Percentiles rank a stretch among this genome's conserved stretches.
These are phyloP conservation scores for Thalia dealbata DNA, from an alignment of 176 grass and related monocot genomes.

Conservation along the genomic window DNA sequence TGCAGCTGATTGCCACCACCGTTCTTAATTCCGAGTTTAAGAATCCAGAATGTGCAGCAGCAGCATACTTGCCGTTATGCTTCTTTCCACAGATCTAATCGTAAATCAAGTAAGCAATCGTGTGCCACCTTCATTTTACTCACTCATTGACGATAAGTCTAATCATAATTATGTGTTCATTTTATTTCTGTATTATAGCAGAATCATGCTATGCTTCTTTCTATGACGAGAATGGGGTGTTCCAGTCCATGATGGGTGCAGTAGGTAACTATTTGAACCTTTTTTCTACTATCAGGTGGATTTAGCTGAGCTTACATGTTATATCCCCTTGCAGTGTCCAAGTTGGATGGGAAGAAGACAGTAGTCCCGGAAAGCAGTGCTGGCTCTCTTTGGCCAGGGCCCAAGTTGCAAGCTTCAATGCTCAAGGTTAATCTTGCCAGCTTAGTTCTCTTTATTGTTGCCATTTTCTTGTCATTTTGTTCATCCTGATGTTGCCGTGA, in stretches of 20 bases:
- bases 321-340: conserved; percentile 11
- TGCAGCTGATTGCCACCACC: too few species aligned
- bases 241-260: conserved; percentile 48
- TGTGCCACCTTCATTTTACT: background rate
- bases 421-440: background rate
- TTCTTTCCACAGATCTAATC: too few species aligned
- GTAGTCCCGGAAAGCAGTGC: conserved; percentile 3
- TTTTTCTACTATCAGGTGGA: conserved; percentile 14
- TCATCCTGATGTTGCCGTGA: too few species aligned
- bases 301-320: conserved; percentile 11
- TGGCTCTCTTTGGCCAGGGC: conserved; percentile 3
- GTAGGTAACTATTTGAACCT: conserved; percentile 12
- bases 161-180: conserved; percentile 1
- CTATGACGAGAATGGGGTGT: conserved; percentile 97
- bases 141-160: background rate
- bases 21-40: too few species aligned
- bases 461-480: background rate
- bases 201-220: conserved; percentile 70
- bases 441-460: background rate
- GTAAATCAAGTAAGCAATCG: too few species aligned
- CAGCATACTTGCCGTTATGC: too few species aligned
- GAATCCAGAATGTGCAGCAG: too few species aligned
- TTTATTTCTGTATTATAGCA: conserved; percentile 27
- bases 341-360: conserved; percentile 15
- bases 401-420: conserved; percentile 13